A percentile compares a stretch with the other conserved stretches of the same genome.
phyloP scores from a whole-genome alignment of 768 basidiomycete species.

The Brasilioporus rufonigricans region DNA sequence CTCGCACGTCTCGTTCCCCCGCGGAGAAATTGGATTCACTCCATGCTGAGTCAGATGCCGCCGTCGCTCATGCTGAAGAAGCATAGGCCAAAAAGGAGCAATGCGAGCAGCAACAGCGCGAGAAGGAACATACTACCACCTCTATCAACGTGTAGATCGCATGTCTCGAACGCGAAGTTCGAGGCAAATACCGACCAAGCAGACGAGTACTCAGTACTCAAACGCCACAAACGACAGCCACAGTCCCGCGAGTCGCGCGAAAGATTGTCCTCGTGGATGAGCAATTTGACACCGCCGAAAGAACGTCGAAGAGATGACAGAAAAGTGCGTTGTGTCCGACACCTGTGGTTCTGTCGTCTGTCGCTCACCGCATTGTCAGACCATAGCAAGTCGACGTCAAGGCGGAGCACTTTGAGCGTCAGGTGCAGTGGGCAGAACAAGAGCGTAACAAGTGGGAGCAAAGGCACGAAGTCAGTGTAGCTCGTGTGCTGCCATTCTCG shows the following conservation, averaged over 20 bases:
- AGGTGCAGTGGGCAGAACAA: conserved; percentile 80
- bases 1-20: not conserved
- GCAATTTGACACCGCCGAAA: conserved; percentile 95
- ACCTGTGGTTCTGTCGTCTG: too few species aligned
- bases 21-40: conserved; percentile 71
- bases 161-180: conserved; percentile 61
- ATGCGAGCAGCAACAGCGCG: conserved; percentile 66
- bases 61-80: conserved; percentile 78
- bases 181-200: conserved; percentile 62
- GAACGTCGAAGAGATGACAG: conserved; percentile 93
- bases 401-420: conserved; percentile 97
- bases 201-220: conserved; percentile 68
- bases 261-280: conserved; percentile 94
- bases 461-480: conserved; percentile 79
- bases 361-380: conserved; percentile 42
- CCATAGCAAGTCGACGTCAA: conserved; percentile 96
- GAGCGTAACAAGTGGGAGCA: conserved; percentile 93
- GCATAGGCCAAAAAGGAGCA: conserved; percentile 85
- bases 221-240: conserved; percentile 70
- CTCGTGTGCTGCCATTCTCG: not conserved
- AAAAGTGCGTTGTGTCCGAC: conserved; percentile 66
- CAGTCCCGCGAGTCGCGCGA: too few species aligned
- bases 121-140: conserved; percentile 81
- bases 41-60: conserved; percentile 81
- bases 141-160: conserved; percentile 74